Conservation (phyloP, 129 eudicot genomes). For the Glebionis coronaria region DNA sequence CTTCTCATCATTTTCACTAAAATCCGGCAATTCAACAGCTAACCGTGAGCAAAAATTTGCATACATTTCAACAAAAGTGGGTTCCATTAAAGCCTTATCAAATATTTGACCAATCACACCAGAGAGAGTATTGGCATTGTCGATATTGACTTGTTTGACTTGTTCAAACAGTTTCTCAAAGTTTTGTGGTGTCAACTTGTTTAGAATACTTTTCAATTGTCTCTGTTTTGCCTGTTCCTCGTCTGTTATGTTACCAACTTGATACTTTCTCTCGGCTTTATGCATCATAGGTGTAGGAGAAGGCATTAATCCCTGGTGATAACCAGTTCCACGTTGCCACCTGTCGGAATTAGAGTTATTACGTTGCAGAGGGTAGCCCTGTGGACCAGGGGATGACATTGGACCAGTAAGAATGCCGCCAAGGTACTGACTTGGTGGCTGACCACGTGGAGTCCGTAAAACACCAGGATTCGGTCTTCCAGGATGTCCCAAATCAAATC, state of each 20-base stretch:
- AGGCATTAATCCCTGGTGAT: slow-evolving; percentile 74
- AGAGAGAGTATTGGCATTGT: slow-evolving; percentile 48
- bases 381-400: slow-evolving; percentile 61
- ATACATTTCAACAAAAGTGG: slow-evolving; percentile 71
- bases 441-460: slow-evolving; percentile 62
- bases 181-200: slow-evolving; percentile 91
- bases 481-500: slow-evolving; percentile 45
- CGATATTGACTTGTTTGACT: slow-evolving; percentile 72
- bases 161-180: slow-evolving; percentile 88
- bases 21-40: slow-evolving; percentile 72
- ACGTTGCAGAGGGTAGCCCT: slow-evolving; percentile 41
- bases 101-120: slow-evolving; percentile 78
- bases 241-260: slow-evolving; percentile 80
- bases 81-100: slow-evolving; percentile 82
- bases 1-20: slow-evolving; percentile 43
- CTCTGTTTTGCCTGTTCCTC: slow-evolving; percentile 91
- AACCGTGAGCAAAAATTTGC: slow-evolving; percentile 72
- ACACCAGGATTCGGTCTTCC: slow-evolving; percentile 67
- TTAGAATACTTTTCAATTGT: slow-evolving; percentile 73
- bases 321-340: slow-evolving; percentile 68
- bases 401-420: slow-evolving; percentile 74
- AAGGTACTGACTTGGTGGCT: slow-evolving; percentile 44
- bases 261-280: slow-evolving; percentile 81
- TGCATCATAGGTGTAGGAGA: slow-evolving; percentile 84
- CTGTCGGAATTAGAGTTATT: slow-evolving; percentile 73